Evolutionary conservation across 306 rosid genomes (phyloP).

Genomic region (Abrus pulchellus): DNA sequence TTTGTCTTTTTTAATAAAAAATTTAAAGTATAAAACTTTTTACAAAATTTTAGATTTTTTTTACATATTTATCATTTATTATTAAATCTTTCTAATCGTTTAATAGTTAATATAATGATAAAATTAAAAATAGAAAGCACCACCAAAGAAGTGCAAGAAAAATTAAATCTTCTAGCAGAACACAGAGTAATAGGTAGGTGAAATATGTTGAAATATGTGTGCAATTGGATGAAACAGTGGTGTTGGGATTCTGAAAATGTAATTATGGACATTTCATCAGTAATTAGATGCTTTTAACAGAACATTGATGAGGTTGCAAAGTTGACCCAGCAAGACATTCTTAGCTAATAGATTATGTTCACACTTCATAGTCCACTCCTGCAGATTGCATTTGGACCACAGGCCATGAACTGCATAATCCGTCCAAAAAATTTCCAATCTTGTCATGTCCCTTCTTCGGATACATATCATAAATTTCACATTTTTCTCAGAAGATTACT

Average conservation of each 20-base stretch:
- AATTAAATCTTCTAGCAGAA: too few species aligned
- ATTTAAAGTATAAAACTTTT: too few species aligned
- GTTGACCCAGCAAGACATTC: constrained; percentile 15
- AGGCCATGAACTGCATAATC: not conserved
- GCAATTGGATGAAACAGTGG: not conserved
- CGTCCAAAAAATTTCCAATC: constrained; percentile 17
- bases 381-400: constrained; percentile 33
- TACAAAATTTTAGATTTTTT: too few species aligned
- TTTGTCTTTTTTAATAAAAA: too few species aligned
- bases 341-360: constrained; percentile 9
- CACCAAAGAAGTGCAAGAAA: too few species aligned
- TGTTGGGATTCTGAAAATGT: not conserved
- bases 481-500: not conserved
- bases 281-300: not conserved
- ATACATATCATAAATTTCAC: not conserved
- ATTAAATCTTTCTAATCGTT: too few species aligned
- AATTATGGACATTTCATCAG: constrained; percentile 11
- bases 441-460: constrained; percentile 1
- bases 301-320: constrained; percentile 9
- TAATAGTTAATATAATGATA: too few species aligned
- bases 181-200: too few species aligned
- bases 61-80: too few species aligned
- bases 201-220: too few species aligned
- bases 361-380: constrained; percentile 21
- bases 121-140: too few species aligned